phyloP scores from a whole-genome alignment of 768 basidiomycete genomes.

The Rhodosporidiobolus sp. region DNA sequence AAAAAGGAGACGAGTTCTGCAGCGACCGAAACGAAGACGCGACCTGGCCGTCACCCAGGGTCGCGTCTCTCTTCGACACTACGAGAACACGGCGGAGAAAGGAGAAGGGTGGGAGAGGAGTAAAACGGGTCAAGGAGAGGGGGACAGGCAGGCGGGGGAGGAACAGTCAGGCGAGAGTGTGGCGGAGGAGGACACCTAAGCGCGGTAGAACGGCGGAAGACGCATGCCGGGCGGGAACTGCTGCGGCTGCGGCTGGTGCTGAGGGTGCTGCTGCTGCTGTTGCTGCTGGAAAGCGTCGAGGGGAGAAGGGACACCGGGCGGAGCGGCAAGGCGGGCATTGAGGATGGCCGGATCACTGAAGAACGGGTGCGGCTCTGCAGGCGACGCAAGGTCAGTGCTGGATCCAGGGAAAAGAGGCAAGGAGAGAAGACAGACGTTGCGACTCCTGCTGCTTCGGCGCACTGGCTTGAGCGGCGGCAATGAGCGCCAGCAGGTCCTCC shows the following conservation, averaged over 20 bases:
- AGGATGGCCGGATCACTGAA: conserved; percentile 39
- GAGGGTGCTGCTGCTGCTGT: conserved; percentile 11
- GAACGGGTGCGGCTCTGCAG: conserved; percentile 31
- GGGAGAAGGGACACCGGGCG: not conserved
- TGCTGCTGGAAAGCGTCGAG: conserved; percentile 1
- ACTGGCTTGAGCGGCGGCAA: conserved; percentile 30
- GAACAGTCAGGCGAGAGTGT: not conserved
- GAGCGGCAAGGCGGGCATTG: conserved; percentile 26
- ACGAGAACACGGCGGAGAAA: not conserved
- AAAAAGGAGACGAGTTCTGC: too few species aligned
- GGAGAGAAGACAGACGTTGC: conserved; percentile 4
- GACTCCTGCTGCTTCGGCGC: conserved; percentile 33
- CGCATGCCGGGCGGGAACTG: conserved; percentile 30
- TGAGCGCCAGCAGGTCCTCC: conserved; percentile 37
- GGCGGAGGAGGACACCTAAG: not conserved
- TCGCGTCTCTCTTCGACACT: not conserved
- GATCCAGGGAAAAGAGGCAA: not conserved
- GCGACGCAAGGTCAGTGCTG: not conserved
- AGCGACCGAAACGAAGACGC: too few species aligned
- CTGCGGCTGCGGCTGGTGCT: conserved; percentile 7
- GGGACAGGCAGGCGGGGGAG: not conserved
- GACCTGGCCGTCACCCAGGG: too few species aligned
- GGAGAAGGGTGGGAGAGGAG: not conserved
- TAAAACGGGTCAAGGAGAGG: too few species aligned
- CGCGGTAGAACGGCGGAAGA: conserved; percentile 8